Conservation (phyloP, 208 protist species). For the Leptomonas pyrrhocoris region DNA sequence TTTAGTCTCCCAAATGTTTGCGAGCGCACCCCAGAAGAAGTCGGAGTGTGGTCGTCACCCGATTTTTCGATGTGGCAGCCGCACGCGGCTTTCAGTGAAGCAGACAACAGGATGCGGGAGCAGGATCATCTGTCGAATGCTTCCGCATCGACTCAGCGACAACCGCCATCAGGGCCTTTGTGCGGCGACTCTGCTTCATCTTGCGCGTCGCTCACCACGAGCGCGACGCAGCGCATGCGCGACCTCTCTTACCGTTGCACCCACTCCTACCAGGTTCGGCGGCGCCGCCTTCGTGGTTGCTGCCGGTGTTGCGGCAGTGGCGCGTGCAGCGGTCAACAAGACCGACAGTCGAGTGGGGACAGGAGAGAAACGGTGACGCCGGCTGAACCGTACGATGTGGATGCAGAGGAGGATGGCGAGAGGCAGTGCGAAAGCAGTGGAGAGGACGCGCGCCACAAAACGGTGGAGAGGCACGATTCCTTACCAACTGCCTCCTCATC, state of each 20-base stretch:
- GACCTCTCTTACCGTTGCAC: slow-evolving; percentile 26
- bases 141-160: too few species aligned
- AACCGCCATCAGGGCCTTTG: too few species aligned
- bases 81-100: too few species aligned
- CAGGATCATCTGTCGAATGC: too few species aligned
- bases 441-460: not conserved
- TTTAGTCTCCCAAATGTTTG: slow-evolving; percentile 5
- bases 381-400: slow-evolving; percentile 22
- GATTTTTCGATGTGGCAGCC: not conserved
- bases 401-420: slow-evolving; percentile 21
- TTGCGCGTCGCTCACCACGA: slow-evolving; percentile 18
- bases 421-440: not conserved
- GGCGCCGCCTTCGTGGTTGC: not conserved
- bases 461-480: too few species aligned
- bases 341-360: not conserved
- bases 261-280: slow-evolving; percentile 1
- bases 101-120: too few species aligned
- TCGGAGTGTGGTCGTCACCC: not conserved
- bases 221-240: slow-evolving; percentile 30
- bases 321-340: too few species aligned
- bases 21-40: not conserved
- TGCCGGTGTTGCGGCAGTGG: not conserved
- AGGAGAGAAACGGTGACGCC: not conserved
- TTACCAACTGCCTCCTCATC: too few species aligned
- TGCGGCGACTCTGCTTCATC: not conserved